Conservation (phyloP, 2,329 filamentous ascomycete species). For the Fusarium sambucinum region DNA sequence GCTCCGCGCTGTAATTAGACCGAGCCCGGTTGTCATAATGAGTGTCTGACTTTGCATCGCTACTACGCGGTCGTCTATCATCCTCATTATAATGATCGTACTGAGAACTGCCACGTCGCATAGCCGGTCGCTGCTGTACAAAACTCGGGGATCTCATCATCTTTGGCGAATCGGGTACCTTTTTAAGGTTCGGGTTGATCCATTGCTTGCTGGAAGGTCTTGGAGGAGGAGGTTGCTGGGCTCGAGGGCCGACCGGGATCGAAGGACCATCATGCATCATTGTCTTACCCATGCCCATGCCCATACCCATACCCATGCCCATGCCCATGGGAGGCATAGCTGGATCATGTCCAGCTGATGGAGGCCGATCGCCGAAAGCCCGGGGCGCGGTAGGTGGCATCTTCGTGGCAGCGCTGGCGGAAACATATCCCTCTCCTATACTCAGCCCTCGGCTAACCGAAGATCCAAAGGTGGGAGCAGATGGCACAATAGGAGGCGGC, state of each 20-base stretch:
- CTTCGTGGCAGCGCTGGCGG: constrained; percentile 56
- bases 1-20: constrained; percentile 59
- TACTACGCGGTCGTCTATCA: constrained; percentile 64
- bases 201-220: constrained; percentile 70
- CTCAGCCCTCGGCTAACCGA: constrained; percentile 61
- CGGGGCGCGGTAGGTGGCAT: constrained; percentile 66
- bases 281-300: constrained; percentile 59
- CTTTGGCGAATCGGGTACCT: constrained; percentile 65
- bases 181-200: constrained; percentile 67
- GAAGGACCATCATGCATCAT: constrained; percentile 58
- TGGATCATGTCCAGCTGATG: constrained; percentile 57
- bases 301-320: constrained; percentile 59
- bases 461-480: constrained; percentile 69
- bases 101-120: constrained; percentile 54
- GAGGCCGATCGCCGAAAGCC: constrained; percentile 64
- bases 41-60: constrained; percentile 63
- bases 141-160: constrained; percentile 64
- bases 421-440: constrained; percentile 49
- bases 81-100: constrained; percentile 56
- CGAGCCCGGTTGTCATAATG: constrained; percentile 55
- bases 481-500: constrained; percentile 68
- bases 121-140: constrained; percentile 56
- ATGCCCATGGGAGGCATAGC: constrained; percentile 56
- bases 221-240: constrained; percentile 59
- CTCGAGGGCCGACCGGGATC: constrained; percentile 67